Conservation (phyloP, 306 rosid genomes). For the Carpinus fangiana region DNA sequence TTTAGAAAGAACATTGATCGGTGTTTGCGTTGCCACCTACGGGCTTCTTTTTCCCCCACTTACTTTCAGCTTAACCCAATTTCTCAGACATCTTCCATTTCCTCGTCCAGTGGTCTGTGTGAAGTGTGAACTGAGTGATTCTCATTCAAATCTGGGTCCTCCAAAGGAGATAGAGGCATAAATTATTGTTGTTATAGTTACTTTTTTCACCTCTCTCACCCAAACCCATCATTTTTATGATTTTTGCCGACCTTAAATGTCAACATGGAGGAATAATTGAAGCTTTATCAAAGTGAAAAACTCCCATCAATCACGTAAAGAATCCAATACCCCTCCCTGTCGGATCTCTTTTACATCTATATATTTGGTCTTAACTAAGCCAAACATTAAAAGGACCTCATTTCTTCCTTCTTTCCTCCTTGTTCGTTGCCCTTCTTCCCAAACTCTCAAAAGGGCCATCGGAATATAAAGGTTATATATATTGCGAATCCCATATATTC, state of each 20-base stretch:
- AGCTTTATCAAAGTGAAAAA: slow-evolving; percentile 27
- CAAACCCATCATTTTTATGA: slow-evolving; percentile 17
- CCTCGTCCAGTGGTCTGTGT: neutral
- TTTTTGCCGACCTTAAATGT: slow-evolving; percentile 42
- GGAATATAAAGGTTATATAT: neutral
- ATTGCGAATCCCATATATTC: neutral
- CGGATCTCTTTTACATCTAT: slow-evolving; percentile 1
- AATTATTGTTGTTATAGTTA: neutral
- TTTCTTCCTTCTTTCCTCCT: neutral
- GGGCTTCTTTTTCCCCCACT: neutral
- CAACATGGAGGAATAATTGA: slow-evolving; percentile 35
- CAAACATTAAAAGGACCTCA: neutral
- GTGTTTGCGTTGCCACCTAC: slow-evolving; percentile 12
- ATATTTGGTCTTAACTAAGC: neutral
- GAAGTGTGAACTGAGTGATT: neutral
- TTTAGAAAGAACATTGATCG: neutral
- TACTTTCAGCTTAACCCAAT: neutral
- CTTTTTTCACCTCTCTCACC: slow-evolving; percentile 6
- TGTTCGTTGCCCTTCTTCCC: neutral
- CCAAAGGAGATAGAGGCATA: neutral
- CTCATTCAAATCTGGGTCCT: slow-evolving; percentile 11
- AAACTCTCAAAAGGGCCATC: neutral
- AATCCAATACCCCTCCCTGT: slow-evolving; percentile 45
- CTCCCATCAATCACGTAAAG: slow-evolving; percentile 38
- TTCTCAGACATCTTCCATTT: neutral